These are phyloP conservation scores for Dorcoceras hygrometricum DNA, from an alignment of 257 asterid genomes.

Conservation along the genomic window DNA sequence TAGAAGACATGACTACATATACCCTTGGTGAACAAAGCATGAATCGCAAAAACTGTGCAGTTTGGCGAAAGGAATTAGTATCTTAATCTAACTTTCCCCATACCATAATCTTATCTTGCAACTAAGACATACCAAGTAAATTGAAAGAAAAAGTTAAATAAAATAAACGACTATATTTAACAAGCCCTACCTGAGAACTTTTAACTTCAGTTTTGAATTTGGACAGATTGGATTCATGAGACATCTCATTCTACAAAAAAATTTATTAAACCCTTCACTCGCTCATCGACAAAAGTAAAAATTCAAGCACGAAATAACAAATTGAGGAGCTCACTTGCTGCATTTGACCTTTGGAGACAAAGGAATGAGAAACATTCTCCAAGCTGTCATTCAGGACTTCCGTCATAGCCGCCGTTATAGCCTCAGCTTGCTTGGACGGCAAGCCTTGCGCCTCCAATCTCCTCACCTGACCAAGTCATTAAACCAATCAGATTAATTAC, in stretches of 20 bases:
- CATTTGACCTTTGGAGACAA: slow-evolving; percentile 79
- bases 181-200: slow-evolving; percentile 70
- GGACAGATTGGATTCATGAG: slow-evolving; percentile 72
- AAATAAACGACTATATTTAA: background rate
- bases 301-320: background rate
- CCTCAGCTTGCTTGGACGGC: slow-evolving; percentile 88
- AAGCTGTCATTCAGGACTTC: slow-evolving; percentile 72
- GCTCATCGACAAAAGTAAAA: background rate
- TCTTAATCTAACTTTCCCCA: slow-evolving; percentile 1
- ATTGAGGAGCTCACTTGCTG: slow-evolving; percentile 40
- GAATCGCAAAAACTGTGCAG: background rate
- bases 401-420: slow-evolving; percentile 66
- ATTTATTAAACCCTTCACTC: background rate
- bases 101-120: background rate
- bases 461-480: slow-evolving; percentile 54
- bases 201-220: slow-evolving; percentile 79
- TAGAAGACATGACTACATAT: background rate
- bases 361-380: slow-evolving; percentile 67
- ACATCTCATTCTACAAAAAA: slow-evolving; percentile 67
- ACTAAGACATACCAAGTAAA: background rate
- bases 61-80: background rate
- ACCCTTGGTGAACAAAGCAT: background rate
- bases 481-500: background rate
- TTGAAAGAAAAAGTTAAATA: background rate
- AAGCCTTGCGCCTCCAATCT: slow-evolving; percentile 79